Base-by-base conservation (phyloP, 2,329 filamentous ascomycete genomes). In the Chrysoporthe austroafricana region DNA sequence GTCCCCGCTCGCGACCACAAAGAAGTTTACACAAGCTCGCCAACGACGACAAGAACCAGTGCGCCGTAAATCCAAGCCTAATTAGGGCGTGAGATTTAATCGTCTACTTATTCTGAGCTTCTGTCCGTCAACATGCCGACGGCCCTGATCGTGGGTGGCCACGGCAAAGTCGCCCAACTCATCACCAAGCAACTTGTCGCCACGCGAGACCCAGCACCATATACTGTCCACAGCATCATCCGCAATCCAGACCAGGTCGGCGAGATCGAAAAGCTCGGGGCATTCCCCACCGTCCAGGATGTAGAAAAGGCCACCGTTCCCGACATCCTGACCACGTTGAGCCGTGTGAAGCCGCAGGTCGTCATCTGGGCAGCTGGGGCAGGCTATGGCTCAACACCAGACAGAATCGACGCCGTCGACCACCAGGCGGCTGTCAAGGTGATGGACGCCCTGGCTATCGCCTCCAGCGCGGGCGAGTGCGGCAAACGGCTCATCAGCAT, bases 401-500 rank as follows among this genome's bases (percentile, higher is more conserved):
- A 78, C 48, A 76, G 82, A 34, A 83, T 82, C 18, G 73, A 76
- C 43, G 75, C 77, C 18, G 81, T 85, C 36, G 82, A 85, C 71
- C 73, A 79, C 39, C 79, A 81, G 64, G 82, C 78, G 14, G 83
- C 82, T 4, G 79, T 84, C 68, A 77, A 77, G 66, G 76, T 76
- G 69, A 82, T 84, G 74, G 79, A 83, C 48, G 82, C 83, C 1
- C 76, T 80, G 1, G 78, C 78, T 5, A 73, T 76, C 14, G 76
- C 78, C 1, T 62, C 62, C 2, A n/a, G 63, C 0, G 77, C 78
- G 5, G 72, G 77, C 18, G 77, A 78, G 9, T 54, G 61, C 14
- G 77, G 79, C 0, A 81, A 78, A 67, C 74, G 82, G n/a, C 82
- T 82, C 69, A 74, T 85, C 66, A 78, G 81, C 62, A 77, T 84